A percentile compares a stretch with the other conserved stretches of the same genome.
phyloP scores from a whole-genome alignment of 2,329 filamentous ascomycete species.

The Aspergillus pseudoviridinutans region DNA sequence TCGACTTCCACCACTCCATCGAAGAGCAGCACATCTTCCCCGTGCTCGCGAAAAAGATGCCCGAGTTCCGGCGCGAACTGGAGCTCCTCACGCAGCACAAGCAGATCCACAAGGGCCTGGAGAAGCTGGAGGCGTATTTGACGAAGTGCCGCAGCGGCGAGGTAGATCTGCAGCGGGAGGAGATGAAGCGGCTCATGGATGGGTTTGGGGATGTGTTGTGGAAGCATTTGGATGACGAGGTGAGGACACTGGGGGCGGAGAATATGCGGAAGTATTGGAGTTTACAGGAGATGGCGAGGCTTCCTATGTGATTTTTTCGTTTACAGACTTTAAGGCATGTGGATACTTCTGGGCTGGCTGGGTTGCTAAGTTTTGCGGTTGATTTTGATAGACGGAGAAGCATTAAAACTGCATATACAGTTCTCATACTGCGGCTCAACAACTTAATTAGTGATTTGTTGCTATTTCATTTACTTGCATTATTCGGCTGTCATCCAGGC shows the following conservation, averaged over 20 bases:
- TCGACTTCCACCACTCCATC: constrained; percentile 75
- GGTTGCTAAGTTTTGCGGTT: background rate
- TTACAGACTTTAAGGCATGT: background rate
- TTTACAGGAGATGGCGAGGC: constrained; percentile 64
- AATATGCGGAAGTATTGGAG: constrained; percentile 87
- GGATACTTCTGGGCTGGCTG: background rate
- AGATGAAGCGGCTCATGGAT: constrained; percentile 70
- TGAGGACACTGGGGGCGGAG: constrained; percentile 70
- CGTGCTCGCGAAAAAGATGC: constrained; percentile 70
- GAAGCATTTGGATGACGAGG: constrained; percentile 81
- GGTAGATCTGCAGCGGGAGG: constrained; percentile 51
- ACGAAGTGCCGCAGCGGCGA: constrained; percentile 60
- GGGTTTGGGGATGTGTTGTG: constrained; percentile 73
- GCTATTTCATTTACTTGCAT: no score
- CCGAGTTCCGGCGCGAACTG: constrained; percentile 65
- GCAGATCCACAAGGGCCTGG: constrained; percentile 73
- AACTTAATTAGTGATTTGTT: no score
- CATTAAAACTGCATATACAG: background rate
- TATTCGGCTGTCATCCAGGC: no score
- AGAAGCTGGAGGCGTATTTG: constrained; percentile 64
- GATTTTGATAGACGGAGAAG: background rate
- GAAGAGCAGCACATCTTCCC: constrained; percentile 83
- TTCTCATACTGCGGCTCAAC: background rate
- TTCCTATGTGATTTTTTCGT: constrained; percentile 57
- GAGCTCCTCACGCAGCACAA: constrained; percentile 71